Base-by-base conservation (phyloP, 2,329 filamentous ascomycete genomes). In the Trichoderma pleuroti region DNA sequence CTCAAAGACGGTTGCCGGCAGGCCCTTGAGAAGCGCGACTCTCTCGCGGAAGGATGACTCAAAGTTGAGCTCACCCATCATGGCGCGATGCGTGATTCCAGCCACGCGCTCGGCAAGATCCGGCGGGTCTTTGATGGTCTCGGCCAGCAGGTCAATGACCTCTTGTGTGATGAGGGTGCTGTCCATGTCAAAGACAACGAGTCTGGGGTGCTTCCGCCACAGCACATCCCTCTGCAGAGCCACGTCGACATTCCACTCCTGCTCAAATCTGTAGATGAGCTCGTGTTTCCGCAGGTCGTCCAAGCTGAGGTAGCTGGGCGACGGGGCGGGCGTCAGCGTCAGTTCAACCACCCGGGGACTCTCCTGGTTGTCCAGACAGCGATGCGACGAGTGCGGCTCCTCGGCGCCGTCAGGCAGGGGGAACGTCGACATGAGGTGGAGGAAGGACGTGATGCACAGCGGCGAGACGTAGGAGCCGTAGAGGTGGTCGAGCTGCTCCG, bases 121-220 rank as follows among this genome's bases (percentile, higher is more conserved):
- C 2, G 87, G 82, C 78, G 87, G 83, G 81, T 92, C 83, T 61
- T 82, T 85, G 76, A 97, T 89, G 46, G 92, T 92, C 68, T 92
- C 90, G 5, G 96, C 96, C 70, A 99, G 91, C 76, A 98, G 90
- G 80, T 99, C 96, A 78, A 99, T 98, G 72, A 98, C 94, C 83
- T 99, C 96, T 80, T 99, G 94, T 68, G 95, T 92, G 79, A 99
- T 98, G 72, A 99, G 87, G 0, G 96, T 99, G 80, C 92, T 96
- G 83, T 99, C 96, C 96, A 99, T 99, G 81, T 99, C 96, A 78
- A 99, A 99, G 36, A 98, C 93, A 4, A 95, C 94, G 12, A 98
- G 85, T 10, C 95, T 89, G 74, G 94, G 94, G 81, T 97, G 89
- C 32, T 91, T 87, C 71, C 93, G 86, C 84, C 91, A 93, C 36